phyloP scores from a whole-genome alignment of 1,284 basidiomycete genomes.

The Ceratobasidium theobromae region DNA sequence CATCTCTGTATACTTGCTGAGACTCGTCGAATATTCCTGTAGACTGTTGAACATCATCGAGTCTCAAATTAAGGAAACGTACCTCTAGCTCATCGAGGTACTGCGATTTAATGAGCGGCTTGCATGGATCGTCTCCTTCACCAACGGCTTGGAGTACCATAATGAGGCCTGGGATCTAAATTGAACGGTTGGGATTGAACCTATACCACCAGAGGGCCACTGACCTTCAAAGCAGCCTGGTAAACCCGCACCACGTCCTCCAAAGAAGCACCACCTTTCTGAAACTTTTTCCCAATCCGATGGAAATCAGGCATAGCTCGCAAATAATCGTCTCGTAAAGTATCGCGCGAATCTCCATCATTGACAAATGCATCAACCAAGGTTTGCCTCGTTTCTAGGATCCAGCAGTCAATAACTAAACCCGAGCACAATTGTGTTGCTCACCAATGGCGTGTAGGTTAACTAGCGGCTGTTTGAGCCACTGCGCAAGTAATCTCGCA shows the following conservation, averaged over 20 bases:
- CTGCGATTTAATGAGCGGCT: constrained; percentile 61
- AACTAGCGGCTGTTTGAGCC: constrained; percentile 96
- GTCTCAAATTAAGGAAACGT: constrained; percentile 34
- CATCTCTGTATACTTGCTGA: constrained; percentile 87
- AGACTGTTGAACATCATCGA: background rate
- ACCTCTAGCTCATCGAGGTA: constrained; percentile 69
- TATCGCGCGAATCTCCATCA: constrained; percentile 70
- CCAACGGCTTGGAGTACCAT: constrained; percentile 59
- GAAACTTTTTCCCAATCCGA: constrained; percentile 90
- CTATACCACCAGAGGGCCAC: constrained; percentile 4
- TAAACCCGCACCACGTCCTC: constrained; percentile 97
- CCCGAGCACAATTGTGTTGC: constrained; percentile 40
- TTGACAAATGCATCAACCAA: constrained; percentile 87
- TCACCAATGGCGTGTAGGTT: constrained; percentile 90
- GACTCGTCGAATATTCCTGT: constrained; percentile 62
- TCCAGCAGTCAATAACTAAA: background rate
- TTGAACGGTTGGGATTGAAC: background rate
- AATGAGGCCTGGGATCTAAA: constrained; percentile 77
- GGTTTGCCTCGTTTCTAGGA: constrained; percentile 74
- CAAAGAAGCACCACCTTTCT: constrained; percentile 78
- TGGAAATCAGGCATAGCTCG: constrained; percentile 94
- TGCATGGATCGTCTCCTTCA: constrained; percentile 50
- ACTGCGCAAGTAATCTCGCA: constrained; percentile 83
- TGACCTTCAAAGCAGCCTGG: constrained; percentile 75
- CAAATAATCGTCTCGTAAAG: constrained; percentile 81